phyloP scores from a whole-genome alignment of 768 basidiomycete genomes.

The Cystofilobasidium macerans region DNA sequence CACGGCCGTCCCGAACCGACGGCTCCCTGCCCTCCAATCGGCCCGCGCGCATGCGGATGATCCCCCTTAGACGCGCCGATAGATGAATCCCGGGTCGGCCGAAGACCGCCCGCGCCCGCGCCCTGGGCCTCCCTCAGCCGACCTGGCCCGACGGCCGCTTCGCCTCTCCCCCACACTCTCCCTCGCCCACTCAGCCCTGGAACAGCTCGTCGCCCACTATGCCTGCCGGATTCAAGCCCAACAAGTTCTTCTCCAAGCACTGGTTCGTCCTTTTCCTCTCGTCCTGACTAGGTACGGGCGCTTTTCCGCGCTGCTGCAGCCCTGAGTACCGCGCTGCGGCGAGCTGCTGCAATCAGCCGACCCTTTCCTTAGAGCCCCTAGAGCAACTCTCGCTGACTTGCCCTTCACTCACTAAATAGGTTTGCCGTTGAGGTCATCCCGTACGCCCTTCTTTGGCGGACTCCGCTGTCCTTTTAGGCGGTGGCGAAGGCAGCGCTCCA shows the following conservation, averaged over 20 bases:
- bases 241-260: slow-evolving; percentile 2
- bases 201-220: background rate
- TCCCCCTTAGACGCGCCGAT: too few relatives aligned
- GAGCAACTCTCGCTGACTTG: background rate
- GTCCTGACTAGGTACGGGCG: background rate
- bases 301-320: too few relatives aligned
- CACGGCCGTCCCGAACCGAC: too few relatives aligned
- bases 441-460: slow-evolving; percentile 3
- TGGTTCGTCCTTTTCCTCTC: background rate
- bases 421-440: slow-evolving; percentile 21
- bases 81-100: too few relatives aligned
- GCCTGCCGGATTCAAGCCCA: slow-evolving; percentile 3
- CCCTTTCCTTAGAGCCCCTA: too few relatives aligned
- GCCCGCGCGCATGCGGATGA: too few relatives aligned
- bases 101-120: too few relatives aligned
- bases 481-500: too few relatives aligned
- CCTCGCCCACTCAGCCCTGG: background rate
- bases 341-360: too few relatives aligned
- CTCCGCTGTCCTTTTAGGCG: too few relatives aligned
- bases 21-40: too few relatives aligned
- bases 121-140: background rate
- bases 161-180: background rate
- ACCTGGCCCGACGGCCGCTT: background rate
- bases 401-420: background rate
- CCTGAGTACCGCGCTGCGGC: too few relatives aligned